Base-by-base conservation (phyloP, 2,329 filamentous ascomycete genomes). In the Botrytis porri region DNA sequence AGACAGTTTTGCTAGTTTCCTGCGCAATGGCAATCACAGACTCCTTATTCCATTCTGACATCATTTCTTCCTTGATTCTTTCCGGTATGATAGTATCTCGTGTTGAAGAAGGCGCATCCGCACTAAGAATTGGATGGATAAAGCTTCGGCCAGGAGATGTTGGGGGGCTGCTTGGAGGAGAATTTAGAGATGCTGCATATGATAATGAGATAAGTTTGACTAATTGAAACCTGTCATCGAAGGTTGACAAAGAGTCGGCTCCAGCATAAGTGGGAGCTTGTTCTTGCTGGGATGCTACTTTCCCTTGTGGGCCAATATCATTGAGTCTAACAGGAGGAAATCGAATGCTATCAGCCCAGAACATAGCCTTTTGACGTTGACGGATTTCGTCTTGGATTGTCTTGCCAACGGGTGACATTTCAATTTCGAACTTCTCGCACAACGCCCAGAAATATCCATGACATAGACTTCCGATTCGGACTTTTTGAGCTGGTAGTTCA, bases 361-460 rank as follows among this genome's bases (percentile, higher is more conserved):
- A 88, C 35, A 90, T 87, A 79, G 92, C 91, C 77, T 86, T 89
- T 79, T 90, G 91, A 57, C 95, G 88, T 69, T 92, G 88, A 18
- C 88, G 85, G 73, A 98, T 92, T 81, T 97, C 95, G 73, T 88
- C 89, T 71, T 91, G 88, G 48, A 98, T 89, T 12, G 89, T 89
- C 70, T 87, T 86, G 12, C 93, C 94, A 29, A 93, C 86, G 0
- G 86, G 84, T 0, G 92, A 90, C 10, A 86, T 85, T 71, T 95
- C 91, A 75, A 97, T 91, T 63, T 93, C 88, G 75, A 97, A 95
- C 72, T 89, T 90, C 73, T 95, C 91, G 7, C 88, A 90, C 74
- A 98, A 80, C 0, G 89, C 88, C 91, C 93, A 95, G 73, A 98
- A 90, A 81, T 98, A 98, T 14, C 94, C 95, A 79, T 97, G 93